These are phyloP conservation scores for Aspergillus sp. DNA, from an alignment of 2,329 filamentous ascomycete species.

Conservation along the genomic window DNA sequence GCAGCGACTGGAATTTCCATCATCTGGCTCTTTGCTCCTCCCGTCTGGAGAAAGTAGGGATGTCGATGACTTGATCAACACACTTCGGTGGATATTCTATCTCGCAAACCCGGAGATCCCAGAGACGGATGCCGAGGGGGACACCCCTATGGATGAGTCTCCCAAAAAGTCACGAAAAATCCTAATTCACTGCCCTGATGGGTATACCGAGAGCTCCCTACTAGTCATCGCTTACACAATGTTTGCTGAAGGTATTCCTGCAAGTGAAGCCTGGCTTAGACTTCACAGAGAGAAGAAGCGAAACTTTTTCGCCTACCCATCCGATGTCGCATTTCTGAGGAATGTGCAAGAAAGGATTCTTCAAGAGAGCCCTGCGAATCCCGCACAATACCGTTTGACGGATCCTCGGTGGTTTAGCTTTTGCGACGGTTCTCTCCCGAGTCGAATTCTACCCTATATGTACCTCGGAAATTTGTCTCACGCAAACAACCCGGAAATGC, in stretches of 20 bases:
- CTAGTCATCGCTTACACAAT: slow-evolving; percentile 89
- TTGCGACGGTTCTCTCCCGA: slow-evolving; percentile 88
- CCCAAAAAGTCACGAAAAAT: slow-evolving; percentile 61
- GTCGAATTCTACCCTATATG: slow-evolving; percentile 86
- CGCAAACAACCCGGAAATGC: slow-evolving; percentile 86
- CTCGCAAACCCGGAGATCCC: slow-evolving; percentile 64
- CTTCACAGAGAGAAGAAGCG: slow-evolving; percentile 77
- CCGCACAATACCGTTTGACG: slow-evolving; percentile 25
- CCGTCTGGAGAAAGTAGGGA: slow-evolving; percentile 81
- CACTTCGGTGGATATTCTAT: slow-evolving; percentile 86
- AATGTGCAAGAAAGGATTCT: slow-evolving; percentile 75
- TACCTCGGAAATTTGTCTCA: slow-evolving; percentile 92
- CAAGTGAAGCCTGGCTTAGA: slow-evolving; percentile 83
- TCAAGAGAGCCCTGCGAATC: slow-evolving; percentile 45
- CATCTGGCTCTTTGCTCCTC: slow-evolving; percentile 87
- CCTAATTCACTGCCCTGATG: slow-evolving; percentile 90
- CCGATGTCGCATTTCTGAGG: slow-evolving; percentile 80
- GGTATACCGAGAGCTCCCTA: slow-evolving; percentile 92
- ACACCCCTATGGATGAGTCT: slow-evolving; percentile 53
- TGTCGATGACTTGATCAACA: slow-evolving; percentile 79
- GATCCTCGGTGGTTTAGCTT: slow-evolving; percentile 77
- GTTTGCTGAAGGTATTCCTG: slow-evolving; percentile 78
- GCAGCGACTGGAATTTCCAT: slow-evolving; percentile 77
- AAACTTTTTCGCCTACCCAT: slow-evolving; percentile 95
- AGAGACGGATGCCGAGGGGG: slow-evolving; percentile 53